These are phyloP conservation scores for Anaeramoeba flamelloides DNA, from an alignment of 78 protist genomes.

Conservation along the genomic window DNA sequence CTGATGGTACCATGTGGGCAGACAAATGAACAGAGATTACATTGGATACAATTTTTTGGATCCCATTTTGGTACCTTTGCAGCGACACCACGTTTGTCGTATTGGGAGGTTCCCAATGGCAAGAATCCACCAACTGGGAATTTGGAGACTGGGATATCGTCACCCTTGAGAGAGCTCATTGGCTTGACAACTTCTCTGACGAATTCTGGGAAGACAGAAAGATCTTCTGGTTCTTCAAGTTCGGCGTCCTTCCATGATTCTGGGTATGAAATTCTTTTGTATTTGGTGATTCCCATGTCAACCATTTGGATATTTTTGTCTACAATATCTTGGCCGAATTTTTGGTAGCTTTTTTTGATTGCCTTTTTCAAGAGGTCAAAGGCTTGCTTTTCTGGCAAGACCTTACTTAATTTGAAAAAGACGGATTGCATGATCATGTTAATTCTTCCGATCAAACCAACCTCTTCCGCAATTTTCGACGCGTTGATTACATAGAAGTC, in stretches of 20 bases:
- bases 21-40: too few relatives aligned
- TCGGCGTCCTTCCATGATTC: conserved; percentile 9
- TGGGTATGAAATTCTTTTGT: conserved; percentile 5
- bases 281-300: conserved; percentile 15
- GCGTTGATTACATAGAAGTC: conserved; percentile 43
- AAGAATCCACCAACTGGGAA: too few relatives aligned
- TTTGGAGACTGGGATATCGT: too few relatives aligned
- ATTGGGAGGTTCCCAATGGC: too few relatives aligned
- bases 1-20: too few relatives aligned
- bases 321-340: conserved; percentile 41
- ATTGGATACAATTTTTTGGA: too few relatives aligned
- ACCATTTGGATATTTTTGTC: conserved; percentile 22
- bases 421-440: conserved; percentile 49
- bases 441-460: conserved; percentile 28
- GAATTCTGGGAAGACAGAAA: too few relatives aligned
- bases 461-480: conserved; percentile 12
- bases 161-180: too few relatives aligned
- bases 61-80: too few relatives aligned
- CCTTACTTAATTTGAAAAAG: conserved; percentile 39
- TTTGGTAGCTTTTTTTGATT: conserved; percentile 22
- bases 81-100: too few relatives aligned
- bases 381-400: conserved; percentile 36
- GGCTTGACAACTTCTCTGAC: too few relatives aligned
- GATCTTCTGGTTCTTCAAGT: too few relatives aligned
- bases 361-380: conserved; percentile 25